Conservation (phyloP, 1,284 basidiomycete species). For the Quambalaria eucalypti region DNA sequence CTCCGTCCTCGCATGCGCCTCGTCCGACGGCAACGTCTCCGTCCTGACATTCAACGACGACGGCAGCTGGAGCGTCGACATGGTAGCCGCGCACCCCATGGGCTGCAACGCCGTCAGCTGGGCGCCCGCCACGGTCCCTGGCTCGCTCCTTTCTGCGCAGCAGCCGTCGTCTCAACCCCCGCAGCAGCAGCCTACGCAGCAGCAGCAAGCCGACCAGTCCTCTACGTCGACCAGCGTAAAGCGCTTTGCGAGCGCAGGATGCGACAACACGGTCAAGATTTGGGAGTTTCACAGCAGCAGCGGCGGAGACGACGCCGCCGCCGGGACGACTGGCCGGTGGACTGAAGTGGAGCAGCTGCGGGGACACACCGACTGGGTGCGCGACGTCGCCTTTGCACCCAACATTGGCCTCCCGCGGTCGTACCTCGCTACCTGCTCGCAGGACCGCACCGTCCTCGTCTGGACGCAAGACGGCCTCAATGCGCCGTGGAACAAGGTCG, state of each 20-base stretch:
- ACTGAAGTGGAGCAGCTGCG: conserved; percentile 33
- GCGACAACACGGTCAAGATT: conserved; percentile 89
- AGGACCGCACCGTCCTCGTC: conserved; percentile 77
- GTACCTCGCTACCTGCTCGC: conserved; percentile 90
- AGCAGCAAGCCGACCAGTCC: conserved; percentile 51
- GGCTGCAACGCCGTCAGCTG: conserved; percentile 96
- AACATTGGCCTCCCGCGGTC: conserved; percentile 87
- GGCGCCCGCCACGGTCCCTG: conserved; percentile 83
- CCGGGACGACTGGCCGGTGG: conserved; percentile 31
- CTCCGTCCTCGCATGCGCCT: conserved; percentile 90
- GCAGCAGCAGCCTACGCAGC: conserved; percentile 10
- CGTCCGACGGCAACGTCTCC: conserved; percentile 95
- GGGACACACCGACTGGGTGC: conserved; percentile 85
- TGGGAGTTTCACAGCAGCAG: conserved; percentile 64
- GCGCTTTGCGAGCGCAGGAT: conserved; percentile 81
- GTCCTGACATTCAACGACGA: conserved; percentile 97
- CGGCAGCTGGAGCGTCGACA: conserved; percentile 88
- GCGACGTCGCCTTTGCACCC: conserved; percentile 95
- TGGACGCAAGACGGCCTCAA: conserved; percentile 80
- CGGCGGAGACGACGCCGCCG: neutral
- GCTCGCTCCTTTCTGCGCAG: conserved; percentile 53
- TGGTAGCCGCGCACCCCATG: conserved; percentile 90
- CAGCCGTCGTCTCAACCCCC: conserved; percentile 42
- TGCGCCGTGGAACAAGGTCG: conserved; percentile 73
- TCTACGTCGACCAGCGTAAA: conserved; percentile 35